Percentiles rank a stretch among this genome's conserved stretches.
Conservation (phyloP, 106 monocot species). For the Platanthera zijinensis region DNA sequence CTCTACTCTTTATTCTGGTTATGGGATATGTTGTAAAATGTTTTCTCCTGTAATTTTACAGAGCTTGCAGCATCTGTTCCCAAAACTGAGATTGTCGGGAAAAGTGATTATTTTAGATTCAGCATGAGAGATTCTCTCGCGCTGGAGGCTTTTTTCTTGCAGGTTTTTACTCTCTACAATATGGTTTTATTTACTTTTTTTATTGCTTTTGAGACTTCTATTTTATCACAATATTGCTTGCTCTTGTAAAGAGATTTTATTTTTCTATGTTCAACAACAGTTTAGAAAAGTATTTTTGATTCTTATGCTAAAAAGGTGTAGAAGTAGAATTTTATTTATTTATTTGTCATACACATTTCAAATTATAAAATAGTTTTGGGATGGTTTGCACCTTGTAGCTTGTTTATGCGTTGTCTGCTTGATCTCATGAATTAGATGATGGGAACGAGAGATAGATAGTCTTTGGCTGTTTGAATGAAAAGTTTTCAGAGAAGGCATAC, state of each 20-base stretch:
- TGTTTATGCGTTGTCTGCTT: not conserved
- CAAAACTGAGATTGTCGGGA: constrained; percentile 78
- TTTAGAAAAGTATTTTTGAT: not conserved
- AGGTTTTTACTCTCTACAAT: constrained; percentile 33
- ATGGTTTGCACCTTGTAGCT: not conserved
- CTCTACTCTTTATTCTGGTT: not conserved
- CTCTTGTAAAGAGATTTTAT: not conserved
- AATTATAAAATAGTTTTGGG: not conserved
- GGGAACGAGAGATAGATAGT: not conserved
- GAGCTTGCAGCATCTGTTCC: constrained; percentile 90
- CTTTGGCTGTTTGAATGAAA: not conserved
- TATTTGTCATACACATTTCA: not conserved
- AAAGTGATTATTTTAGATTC: constrained; percentile 90
- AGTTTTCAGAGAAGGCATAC: not conserved
- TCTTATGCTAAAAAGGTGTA: not conserved
- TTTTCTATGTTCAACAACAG: not conserved
- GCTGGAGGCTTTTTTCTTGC: constrained; percentile 87
- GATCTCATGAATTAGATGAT: not conserved
- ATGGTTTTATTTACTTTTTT: not conserved
- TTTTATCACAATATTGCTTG: not conserved
- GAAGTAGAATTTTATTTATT: not conserved
- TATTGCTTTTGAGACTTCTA: not conserved
- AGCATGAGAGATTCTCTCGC: constrained; percentile 96
- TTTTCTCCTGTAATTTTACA: constrained; percentile 19
- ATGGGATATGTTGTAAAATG: not conserved